Base-by-base conservation (phyloP, 2,329 filamentous ascomycete species). In the Ceratocystis diversiconidia region DNA sequence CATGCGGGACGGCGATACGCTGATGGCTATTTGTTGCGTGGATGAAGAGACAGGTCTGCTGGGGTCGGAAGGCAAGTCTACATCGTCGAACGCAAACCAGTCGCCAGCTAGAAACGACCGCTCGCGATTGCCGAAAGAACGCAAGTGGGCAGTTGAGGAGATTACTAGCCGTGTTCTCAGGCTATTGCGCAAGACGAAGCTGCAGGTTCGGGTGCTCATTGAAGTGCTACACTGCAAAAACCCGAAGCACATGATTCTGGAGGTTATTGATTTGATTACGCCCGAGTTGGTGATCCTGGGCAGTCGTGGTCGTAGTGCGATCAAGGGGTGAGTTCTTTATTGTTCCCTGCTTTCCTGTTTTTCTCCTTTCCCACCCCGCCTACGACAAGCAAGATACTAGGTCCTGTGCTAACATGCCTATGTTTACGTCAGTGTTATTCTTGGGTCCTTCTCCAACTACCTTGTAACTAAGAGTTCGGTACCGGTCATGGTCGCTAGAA, bases 221-320 rank as follows among this genome's bases (percentile, higher is more conserved):
- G 94, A 99, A 76, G 92, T 97, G 32, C 87, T 99, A 70, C 94
- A 97, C 76, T 97, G 94, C 85, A 97, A 96, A 80, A 96, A 89
- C 72, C 91, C 94, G 3, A 92, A 94, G 74, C 92, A 96, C 74
- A 82, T 97, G 78, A 91, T 99, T 69, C 95, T 91, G 0, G 94
- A 97, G 78, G 91, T 96, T 77, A 97, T 99, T 75, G 94, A 99
- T 74, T 84, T 90, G 69, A 82, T 97, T 63, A 89, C 88, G 69
- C 94, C 94, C 3, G 97, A 92, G 1, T 79, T 99, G 67, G 92
- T 96, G 22, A 90, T 99, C 70, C 84, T 97, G 67, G 94, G 94
- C 62, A 96, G 91, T 68, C 83, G 94, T 70, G 94, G 94, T 36
- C 85, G 92, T 69, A 96, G 90, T 74, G 90, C 91, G 55, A 79